Evolutionary conservation across 192 early-diverging fungal species (phyloP), one percentile per base, ranked within the genome.

Genomic region (Coemansia sp.): DNA sequence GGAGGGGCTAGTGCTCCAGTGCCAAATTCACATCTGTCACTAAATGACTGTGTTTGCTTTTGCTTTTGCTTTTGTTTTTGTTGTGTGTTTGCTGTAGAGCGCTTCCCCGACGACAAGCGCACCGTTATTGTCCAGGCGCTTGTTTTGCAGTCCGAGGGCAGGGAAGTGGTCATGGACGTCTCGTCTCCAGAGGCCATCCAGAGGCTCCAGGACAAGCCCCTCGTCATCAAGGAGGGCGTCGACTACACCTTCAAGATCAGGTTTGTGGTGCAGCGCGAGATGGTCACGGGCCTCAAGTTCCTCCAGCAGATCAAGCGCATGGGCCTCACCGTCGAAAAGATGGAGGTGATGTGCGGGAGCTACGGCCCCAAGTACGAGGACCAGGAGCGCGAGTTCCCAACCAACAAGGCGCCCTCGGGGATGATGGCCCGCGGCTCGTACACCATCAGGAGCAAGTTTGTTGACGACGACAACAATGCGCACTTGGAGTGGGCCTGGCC

Each of bases 141-240:
- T 56, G 67, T 79, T 13, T 55, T 84, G 26, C 45, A 79, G 55
- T 66, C 72, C 2, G 72, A 59, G 15, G 68, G 64, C 12, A 60
- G 60, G 20, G 57, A 31, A 13, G 67, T 80, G 18, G 52, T 35
- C 18, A 80, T 80, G 72, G 77, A 80, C 62, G 72, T 80, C 46
- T 80, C 77, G 39, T 62, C 68, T 33, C 75, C 86, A 86, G 89
- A 70, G 53, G 88, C 84, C 56, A 84, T 92, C 55, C 81, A 84
- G n/a, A 70, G 81, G 42, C 85, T 95, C 69, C 90, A 90, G 71
- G 74, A 83, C 40, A 87, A 82, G 37, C 84, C 87, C 6, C 88
- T 99, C 69, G 87, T 87, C 16, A 97, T 99, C 85, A 99, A 99
- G 86, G 95, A 97, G 77, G 95, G 97, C 63, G 86, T 90, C 37